A percentile compares a stretch with the other conserved stretches of the same genome.
Evolutionary conservation across 208 protist species (phyloP).

Genomic region (Lotmaria passim): DNA sequence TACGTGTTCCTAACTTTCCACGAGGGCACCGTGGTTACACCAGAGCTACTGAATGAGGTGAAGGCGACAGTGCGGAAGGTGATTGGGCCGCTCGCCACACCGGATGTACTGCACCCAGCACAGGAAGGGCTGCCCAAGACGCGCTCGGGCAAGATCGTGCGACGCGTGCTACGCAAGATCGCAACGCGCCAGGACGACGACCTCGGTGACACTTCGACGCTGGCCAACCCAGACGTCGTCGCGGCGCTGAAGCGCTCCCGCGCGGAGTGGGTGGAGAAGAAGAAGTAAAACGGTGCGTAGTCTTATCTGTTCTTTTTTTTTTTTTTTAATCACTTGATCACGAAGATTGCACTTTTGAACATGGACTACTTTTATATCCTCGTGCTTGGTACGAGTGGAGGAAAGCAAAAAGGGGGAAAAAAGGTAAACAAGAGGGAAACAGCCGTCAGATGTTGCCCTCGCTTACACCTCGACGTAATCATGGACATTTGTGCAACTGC

Average conservation of each 20-base stretch:
- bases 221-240: constrained; percentile 92
- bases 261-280: constrained; percentile 89
- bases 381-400: background rate
- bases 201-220: constrained; percentile 93
- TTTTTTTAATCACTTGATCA: background rate
- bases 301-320: constrained; percentile 8
- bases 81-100: constrained; percentile 96
- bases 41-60: constrained; percentile 69
- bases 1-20: constrained; percentile 94
- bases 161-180: constrained; percentile 97
- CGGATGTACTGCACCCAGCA: constrained; percentile 88
- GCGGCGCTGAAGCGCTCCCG: constrained; percentile 92
- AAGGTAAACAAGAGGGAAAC: no score
- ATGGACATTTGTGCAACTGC: no score
- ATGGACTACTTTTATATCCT: background rate
- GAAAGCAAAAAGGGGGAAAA: background rate
- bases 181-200: constrained; percentile 75
- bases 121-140: constrained; percentile 96
- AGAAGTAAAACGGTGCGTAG: constrained; percentile 51
- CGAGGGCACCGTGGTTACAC: constrained; percentile 62
- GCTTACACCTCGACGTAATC: no score
- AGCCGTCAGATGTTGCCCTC: no score
- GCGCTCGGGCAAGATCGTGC: constrained; percentile 98
- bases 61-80: constrained; percentile 78
- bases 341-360: no score